Evolutionary conservation across 2,329 filamentous ascomycete genomes (phyloP).

Genomic region (Microcera coccophila): DNA sequence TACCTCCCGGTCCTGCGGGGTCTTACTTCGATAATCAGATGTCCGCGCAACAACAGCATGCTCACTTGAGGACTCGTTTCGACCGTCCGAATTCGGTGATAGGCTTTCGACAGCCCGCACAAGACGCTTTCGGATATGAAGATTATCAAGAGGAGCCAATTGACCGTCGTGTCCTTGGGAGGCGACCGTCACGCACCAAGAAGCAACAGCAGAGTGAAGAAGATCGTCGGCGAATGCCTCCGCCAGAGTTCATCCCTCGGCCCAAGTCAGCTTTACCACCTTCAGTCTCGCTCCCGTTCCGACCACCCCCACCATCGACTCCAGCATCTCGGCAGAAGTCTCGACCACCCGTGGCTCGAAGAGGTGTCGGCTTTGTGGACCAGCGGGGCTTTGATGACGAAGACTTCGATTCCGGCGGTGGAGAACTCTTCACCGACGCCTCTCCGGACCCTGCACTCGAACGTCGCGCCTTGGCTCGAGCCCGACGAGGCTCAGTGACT

Average conservation of each 20-base stretch:
- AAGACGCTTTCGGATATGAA: constrained; percentile 33
- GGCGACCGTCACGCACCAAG: constrained; percentile 42
- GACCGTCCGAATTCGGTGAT: constrained; percentile 39
- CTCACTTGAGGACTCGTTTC: constrained; percentile 33
- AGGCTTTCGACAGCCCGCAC: constrained; percentile 33
- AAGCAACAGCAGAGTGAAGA: constrained; percentile 36
- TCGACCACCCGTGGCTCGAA: constrained; percentile 27
- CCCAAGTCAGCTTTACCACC: constrained; percentile 34
- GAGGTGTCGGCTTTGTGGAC: constrained; percentile 33
- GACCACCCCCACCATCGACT: constrained; percentile 24
- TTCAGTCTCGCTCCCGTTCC: constrained; percentile 26
- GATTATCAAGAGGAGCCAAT: constrained; percentile 39
- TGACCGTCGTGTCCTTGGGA: constrained; percentile 30
- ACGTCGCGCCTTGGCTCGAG: constrained; percentile 31
- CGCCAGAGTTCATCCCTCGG: constrained; percentile 38
- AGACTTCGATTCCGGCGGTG: constrained; percentile 32
- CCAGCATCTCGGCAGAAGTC: constrained; percentile 28
- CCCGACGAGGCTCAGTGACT: constrained; percentile 33
- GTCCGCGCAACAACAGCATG: constrained; percentile 24
- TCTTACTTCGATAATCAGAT: constrained; percentile 31
- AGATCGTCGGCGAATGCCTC: constrained; percentile 48
- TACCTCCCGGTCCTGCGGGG: constrained; percentile 24
- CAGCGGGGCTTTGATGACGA: constrained; percentile 37
- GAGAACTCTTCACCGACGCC: constrained; percentile 37
- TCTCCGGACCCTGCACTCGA: constrained; percentile 36